Conservation (phyloP, 495 filamentous ascomycete species). For the Rhizodiscina lignyota region DNA sequence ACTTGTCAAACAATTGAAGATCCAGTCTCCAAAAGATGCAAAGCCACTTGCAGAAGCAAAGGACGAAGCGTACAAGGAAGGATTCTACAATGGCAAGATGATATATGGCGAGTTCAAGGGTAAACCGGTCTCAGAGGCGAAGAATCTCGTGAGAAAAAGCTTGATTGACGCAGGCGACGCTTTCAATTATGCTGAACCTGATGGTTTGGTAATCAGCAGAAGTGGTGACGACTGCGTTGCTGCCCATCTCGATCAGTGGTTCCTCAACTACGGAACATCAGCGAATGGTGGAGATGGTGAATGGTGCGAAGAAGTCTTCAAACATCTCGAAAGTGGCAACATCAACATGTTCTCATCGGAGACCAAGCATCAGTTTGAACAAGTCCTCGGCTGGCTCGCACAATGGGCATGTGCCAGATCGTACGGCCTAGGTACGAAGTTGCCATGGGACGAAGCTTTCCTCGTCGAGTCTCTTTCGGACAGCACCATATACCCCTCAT, state of each 20-base stretch:
- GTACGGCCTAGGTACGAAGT: slow-evolving; percentile 82
- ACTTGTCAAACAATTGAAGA: slow-evolving; percentile 86
- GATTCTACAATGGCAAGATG: slow-evolving; percentile 95
- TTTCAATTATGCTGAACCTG: slow-evolving; percentile 86
- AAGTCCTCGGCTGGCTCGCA: slow-evolving; percentile 75
- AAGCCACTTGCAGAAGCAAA: slow-evolving; percentile 87
- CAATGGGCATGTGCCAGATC: slow-evolving; percentile 90
- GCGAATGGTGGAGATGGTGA: slow-evolving; percentile 47
- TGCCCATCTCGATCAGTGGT: slow-evolving; percentile 92
- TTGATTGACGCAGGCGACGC: slow-evolving; percentile 67
- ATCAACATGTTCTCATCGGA: slow-evolving; percentile 68
- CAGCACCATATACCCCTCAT: slow-evolving; percentile 88
- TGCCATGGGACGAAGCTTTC: slow-evolving; percentile 81
- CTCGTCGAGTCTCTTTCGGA: slow-evolving; percentile 87
- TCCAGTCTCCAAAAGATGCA: slow-evolving; percentile 84
- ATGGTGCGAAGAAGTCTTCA: slow-evolving; percentile 60
- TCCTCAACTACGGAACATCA: slow-evolving; percentile 65
- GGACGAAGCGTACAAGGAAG: slow-evolving; percentile 90
- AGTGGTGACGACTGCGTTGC: slow-evolving; percentile 84
- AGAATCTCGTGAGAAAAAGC: slow-evolving; percentile 67
- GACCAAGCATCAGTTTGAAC: slow-evolving; percentile 68
- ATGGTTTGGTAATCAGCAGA: slow-evolving; percentile 69
- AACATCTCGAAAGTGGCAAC: slow-evolving; percentile 51
- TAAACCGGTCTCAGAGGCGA: slow-evolving; percentile 66
- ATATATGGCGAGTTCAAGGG: slow-evolving; percentile 78